These are phyloP conservation scores for Huiozyma naganishii DNA, from an alignment of 805 yeast species.

Conservation along the genomic window DNA sequence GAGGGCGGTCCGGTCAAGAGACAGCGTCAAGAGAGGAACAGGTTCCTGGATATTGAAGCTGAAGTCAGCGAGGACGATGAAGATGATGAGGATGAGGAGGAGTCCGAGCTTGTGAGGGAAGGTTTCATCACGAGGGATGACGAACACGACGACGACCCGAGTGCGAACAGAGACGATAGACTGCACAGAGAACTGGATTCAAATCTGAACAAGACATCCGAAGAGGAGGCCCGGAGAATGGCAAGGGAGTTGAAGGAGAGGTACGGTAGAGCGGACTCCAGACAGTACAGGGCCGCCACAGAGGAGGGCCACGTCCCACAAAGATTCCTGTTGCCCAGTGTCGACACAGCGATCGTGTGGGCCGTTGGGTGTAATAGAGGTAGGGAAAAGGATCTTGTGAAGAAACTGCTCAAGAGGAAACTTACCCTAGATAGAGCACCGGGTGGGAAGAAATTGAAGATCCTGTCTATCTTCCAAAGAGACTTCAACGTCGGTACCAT, in stretches of 20 bases:
- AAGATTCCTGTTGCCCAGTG: constrained; percentile 85
- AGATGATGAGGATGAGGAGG: constrained; percentile 82
- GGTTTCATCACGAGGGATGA: constrained; percentile 54
- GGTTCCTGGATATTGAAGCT: constrained; percentile 95
- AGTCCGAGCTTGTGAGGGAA: constrained; percentile 75
- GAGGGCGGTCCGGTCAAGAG: constrained; percentile 37
- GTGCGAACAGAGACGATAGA: constrained; percentile 50
- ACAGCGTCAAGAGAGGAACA: constrained; percentile 50
- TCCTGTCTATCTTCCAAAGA: constrained; percentile 85
- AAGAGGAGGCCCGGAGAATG: constrained; percentile 87
- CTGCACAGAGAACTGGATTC: constrained; percentile 87
- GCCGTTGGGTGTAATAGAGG: constrained; percentile 92
- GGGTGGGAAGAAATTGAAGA: constrained; percentile 63
- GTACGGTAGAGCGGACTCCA: constrained; percentile 76
- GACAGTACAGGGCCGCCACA: constrained; percentile 68
- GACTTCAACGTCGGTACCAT: constrained; percentile 87
- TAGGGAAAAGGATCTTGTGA: constrained; percentile 81
- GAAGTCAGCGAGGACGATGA: constrained; percentile 98
- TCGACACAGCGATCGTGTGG: constrained; percentile 93
- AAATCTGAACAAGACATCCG: constrained; percentile 74
- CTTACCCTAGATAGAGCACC: constrained; percentile 58
- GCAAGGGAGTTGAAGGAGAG: constrained; percentile 89
- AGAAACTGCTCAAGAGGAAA: constrained; percentile 75
- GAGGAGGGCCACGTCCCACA: constrained; percentile 83
- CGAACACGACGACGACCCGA: constrained; percentile 48